phyloP scores from a whole-genome alignment of 805 yeast species.

The Candida corydali region DNA sequence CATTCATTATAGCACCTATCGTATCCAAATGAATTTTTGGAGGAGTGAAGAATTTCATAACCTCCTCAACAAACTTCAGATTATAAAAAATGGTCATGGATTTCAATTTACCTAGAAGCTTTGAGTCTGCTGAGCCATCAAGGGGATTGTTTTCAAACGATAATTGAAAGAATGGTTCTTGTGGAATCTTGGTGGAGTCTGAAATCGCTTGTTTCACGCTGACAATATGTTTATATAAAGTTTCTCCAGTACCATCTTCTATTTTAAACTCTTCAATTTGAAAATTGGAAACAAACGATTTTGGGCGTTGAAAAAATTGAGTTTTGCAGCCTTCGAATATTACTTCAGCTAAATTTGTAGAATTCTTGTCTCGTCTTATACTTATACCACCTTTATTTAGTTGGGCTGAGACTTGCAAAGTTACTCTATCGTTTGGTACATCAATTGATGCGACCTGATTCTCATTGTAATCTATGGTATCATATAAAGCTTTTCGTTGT shows the following conservation, averaged over 20 bases:
- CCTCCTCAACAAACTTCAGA: conserved; percentile 73
- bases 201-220: conserved; percentile 66
- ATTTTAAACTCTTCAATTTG: conserved; percentile 77
- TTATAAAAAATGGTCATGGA: conserved; percentile 91
- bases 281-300: conserved; percentile 68
- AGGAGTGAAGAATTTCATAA: conserved; percentile 76
- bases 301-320: conserved; percentile 71
- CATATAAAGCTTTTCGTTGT: conserved; percentile 83
- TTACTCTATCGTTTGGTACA: conserved; percentile 68
- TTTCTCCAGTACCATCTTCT: conserved; percentile 77
- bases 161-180: conserved; percentile 74
- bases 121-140: conserved; percentile 79
- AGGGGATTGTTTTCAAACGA: conserved; percentile 84
- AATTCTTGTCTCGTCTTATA: conserved; percentile 41
- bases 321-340: conserved; percentile 79
- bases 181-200: background rate
- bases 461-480: conserved; percentile 90
- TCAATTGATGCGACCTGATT: conserved; percentile 46
- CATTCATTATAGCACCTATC: conserved; percentile 83
- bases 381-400: conserved; percentile 76
- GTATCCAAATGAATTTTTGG: conserved; percentile 85
- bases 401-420: conserved; percentile 61
- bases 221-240: conserved; percentile 83
- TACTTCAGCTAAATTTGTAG: conserved; percentile 63
- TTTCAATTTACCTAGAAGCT: conserved; percentile 64